phyloP scores from a whole-genome alignment of 1,284 basidiomycete genomes.

The Paramarasmius palmivorus region DNA sequence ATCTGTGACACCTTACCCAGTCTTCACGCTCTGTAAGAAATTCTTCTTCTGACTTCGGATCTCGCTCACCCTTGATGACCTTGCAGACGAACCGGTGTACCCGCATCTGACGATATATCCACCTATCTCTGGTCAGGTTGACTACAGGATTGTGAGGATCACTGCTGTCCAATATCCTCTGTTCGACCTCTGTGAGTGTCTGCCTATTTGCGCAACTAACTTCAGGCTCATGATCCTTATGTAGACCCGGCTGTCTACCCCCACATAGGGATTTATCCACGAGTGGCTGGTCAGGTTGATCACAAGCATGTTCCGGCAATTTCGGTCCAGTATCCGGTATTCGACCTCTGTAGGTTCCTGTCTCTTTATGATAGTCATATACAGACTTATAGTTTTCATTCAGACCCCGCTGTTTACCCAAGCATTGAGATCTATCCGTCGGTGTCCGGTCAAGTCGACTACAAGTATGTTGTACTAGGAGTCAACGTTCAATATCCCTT shows the following conservation, averaged over 20 bases:
- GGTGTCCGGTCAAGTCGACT: background rate
- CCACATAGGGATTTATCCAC: constrained; percentile 7
- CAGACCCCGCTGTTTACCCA: constrained; percentile 1
- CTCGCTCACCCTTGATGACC: too few species aligned
- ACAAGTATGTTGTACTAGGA: background rate
- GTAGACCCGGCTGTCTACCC: too few species aligned
- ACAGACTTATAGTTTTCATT: background rate
- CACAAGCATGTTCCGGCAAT: background rate
- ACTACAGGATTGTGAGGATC: too few species aligned
- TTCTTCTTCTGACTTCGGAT: too few species aligned
- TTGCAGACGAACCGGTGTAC: too few species aligned
- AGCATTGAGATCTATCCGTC: background rate
- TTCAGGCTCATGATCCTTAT: too few species aligned
- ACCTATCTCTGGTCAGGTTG: too few species aligned
- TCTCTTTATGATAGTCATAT: background rate
- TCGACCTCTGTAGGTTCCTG: constrained; percentile 4
- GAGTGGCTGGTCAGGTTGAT: constrained; percentile 1
- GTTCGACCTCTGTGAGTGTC: too few species aligned
- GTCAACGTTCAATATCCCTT: constrained; percentile 15
- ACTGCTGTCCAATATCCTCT: too few species aligned
- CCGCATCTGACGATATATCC: too few species aligned
- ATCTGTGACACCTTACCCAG: constrained; percentile 7
- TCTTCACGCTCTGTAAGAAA: constrained; percentile 12
- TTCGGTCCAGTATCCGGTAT: background rate
- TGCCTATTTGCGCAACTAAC: too few species aligned